phyloP scores from a whole-genome alignment of 148 eudicot genomes.

The Silene latifolia region DNA sequence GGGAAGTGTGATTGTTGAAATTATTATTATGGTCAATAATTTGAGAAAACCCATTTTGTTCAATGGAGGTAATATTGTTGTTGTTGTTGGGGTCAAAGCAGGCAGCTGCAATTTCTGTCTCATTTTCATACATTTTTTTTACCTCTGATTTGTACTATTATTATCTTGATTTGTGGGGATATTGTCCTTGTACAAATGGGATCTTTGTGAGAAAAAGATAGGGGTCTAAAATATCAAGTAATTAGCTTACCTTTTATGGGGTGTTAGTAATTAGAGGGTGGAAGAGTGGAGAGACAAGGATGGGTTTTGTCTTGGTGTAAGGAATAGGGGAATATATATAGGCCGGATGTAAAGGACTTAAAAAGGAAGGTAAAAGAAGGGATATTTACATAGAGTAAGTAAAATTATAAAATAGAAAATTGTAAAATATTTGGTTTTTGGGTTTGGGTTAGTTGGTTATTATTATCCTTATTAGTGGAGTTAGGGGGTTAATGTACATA shows the following conservation, averaged over 20 bases:
- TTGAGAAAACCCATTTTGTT: constrained; percentile 42
- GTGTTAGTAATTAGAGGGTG: constrained; percentile 7
- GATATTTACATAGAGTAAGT: background rate
- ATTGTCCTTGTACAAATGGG: constrained; percentile 19
- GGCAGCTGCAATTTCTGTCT: constrained; percentile 27
- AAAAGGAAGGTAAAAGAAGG: background rate
- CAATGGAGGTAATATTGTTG: background rate
- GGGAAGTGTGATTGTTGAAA: constrained; percentile 14
- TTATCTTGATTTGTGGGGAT: constrained; percentile 26
- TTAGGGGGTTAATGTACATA: no score
- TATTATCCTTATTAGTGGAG: background rate
- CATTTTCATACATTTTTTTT: constrained; percentile 41
- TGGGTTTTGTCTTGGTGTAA: constrained; percentile 25
- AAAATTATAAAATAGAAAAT: background rate
- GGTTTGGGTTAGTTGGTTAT: constrained; percentile 18
- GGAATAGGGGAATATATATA: constrained; percentile 1
- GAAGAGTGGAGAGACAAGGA: constrained; percentile 15
- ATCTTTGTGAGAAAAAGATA: constrained; percentile 9
- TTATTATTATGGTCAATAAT: constrained; percentile 11
- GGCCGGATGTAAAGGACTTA: constrained; percentile 10
- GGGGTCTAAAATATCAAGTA: background rate
- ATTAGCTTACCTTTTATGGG: constrained; percentile 1
- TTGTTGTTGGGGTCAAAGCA: constrained; percentile 49
- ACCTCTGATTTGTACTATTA: background rate
- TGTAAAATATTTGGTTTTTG: background rate